A percentile compares a stretch with the other conserved stretches of the same genome.
Conservation (phyloP, 2,329 filamentous ascomycete genomes). For the Elsinoe fawcettii region DNA sequence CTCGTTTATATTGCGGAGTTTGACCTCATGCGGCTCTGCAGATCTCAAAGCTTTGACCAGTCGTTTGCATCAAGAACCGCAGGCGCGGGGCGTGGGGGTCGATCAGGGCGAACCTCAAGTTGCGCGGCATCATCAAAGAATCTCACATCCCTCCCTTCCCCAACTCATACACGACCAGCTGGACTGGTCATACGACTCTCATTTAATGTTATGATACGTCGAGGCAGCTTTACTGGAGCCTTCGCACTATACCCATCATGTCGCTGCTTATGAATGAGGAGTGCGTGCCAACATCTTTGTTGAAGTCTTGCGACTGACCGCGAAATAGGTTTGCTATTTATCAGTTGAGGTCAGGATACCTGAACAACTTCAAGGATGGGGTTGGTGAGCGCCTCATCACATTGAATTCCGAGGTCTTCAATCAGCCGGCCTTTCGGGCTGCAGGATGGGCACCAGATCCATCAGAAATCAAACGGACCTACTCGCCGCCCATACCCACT, state of each 20-base stretch:
- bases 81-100: neutral
- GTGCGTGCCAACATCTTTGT: neutral
- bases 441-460: slow-evolving; percentile 72
- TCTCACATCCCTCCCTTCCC: neutral
- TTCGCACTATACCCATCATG: slow-evolving; percentile 22
- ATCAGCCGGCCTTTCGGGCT: slow-evolving; percentile 72
- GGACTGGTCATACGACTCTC: slow-evolving; percentile 16
- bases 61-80: neutral
- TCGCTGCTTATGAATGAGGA: slow-evolving; percentile 34
- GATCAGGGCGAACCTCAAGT: neutral
- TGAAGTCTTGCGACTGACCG: neutral
- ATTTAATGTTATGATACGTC: slow-evolving; percentile 1
- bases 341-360: slow-evolving; percentile 71
- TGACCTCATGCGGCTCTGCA: slow-evolving; percentile 9
- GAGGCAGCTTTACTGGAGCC: neutral
- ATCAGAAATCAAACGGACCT: slow-evolving; percentile 69
- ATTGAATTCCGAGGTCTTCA: slow-evolving; percentile 70
- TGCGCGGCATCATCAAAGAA: neutral
- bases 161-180: slow-evolving; percentile 14
- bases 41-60: neutral
- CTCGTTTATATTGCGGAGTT: neutral
- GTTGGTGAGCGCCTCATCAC: slow-evolving; percentile 78
- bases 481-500: slow-evolving; percentile 79
- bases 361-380: slow-evolving; percentile 72
- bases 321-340: slow-evolving; percentile 64